Evolutionary conservation across 495 filamentous ascomycete genomes (phyloP), one percentile per base, ranked within the genome.

Genomic region (Venustampulla echinocandica): DNA sequence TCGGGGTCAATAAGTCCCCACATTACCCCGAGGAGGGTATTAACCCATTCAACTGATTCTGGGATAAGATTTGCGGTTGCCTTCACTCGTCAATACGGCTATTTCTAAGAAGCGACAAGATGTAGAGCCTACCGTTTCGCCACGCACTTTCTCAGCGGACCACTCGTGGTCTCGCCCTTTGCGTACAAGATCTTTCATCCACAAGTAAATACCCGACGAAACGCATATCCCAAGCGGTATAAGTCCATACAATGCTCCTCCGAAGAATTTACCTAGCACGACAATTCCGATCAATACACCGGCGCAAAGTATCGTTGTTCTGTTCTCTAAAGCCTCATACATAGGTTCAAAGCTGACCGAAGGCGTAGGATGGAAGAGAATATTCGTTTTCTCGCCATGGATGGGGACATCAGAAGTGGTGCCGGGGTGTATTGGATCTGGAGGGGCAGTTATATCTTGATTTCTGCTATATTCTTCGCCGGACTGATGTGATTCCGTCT

Each of bases 31-130:
- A 97, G 59, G 28, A 92, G 74, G 0, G 80, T 87, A 60, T 97
- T 96, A 77, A 97, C 80, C 90, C 90, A 96, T 66, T 88, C 84
- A 2, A 94, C 89, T 1, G 84, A 90, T 63, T 96, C 90, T 0
- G 90, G 90, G 10, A 97, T 82, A 3, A 97, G 68, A 53, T 95
- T 95, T 22, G 81, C 84, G 24, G 77, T 82, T 15, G 82, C 55
- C 54, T 80, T 75, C 81, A 23, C 17, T 38, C n/a, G 14, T 41
- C 2, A 36, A 14, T 37, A 36, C 19, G 42, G 46, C 18, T 44
- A 63, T 15, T 13, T 15, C 17, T 14, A 9, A 14, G 18, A 38
- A 15, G 36, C 11, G 9, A 28, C 10, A 17, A 40, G 5, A 21
- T 17, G 4, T 49, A 82, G 59, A 52, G 85, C 54, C 42, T 39